These are phyloP conservation scores for Lophiostoma macrostomum DNA, from an alignment of 495 filamentous ascomycete genomes.

Conservation along the genomic window DNA sequence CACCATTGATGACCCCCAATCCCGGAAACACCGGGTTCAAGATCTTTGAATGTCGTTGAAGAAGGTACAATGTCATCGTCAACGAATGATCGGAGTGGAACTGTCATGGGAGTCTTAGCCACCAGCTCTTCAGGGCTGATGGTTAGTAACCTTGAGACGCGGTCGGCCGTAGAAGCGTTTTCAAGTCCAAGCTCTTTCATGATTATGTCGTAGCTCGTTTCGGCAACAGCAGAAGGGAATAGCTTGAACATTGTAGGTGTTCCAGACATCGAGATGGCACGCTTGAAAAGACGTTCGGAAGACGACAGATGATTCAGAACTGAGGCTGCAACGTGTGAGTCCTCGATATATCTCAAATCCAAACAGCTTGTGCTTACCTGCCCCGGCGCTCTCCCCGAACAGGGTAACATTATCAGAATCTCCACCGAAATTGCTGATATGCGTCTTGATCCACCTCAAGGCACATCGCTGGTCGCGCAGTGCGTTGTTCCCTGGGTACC, in stretches of 20 bases:
- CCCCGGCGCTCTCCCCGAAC: slow-evolving; percentile 35
- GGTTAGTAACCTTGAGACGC: slow-evolving; percentile 39
- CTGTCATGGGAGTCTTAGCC: slow-evolving; percentile 32
- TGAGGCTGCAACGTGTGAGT: slow-evolving; percentile 26
- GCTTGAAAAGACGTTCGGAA: slow-evolving; percentile 42
- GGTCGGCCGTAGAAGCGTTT: slow-evolving; percentile 34
- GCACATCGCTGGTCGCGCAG: slow-evolving; percentile 31
- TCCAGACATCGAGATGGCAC: slow-evolving; percentile 44
- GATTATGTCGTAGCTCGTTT: slow-evolving; percentile 42
- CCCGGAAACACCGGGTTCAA: slow-evolving; percentile 9
- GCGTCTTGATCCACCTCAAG: slow-evolving; percentile 24
- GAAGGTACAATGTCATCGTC: slow-evolving; percentile 43
- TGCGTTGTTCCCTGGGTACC: slow-evolving; percentile 32
- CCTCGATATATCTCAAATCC: not conserved
- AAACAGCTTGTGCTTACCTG: not conserved
- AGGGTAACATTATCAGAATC: slow-evolving; percentile 18
- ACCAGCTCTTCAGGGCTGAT: slow-evolving; percentile 41
- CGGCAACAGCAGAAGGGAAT: slow-evolving; percentile 37
- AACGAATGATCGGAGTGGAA: slow-evolving; percentile 34
- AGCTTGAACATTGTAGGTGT: slow-evolving; percentile 40
- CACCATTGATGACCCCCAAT: slow-evolving; percentile 34
- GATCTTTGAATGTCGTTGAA: slow-evolving; percentile 33
- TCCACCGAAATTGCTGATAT: slow-evolving; percentile 27
- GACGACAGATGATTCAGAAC: slow-evolving; percentile 45
- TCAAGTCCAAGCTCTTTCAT: slow-evolving; percentile 42